Evolutionary conservation across 306 rosid genomes (phyloP), one percentile per base, ranked within the genome.

Genomic region (Prunus salicina): DNA sequence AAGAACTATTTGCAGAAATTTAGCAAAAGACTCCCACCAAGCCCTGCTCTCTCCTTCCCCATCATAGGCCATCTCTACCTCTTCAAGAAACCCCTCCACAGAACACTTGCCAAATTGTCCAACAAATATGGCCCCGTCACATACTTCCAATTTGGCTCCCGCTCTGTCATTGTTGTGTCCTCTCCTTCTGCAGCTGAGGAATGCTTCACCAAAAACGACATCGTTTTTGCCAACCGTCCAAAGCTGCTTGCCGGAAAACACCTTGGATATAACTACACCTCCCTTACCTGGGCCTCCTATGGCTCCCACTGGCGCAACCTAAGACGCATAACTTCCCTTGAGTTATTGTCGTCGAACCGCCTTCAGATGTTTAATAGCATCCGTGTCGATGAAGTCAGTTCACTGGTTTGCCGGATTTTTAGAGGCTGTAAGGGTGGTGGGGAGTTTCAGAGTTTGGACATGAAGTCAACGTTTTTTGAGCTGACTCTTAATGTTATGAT

Each of bases 161-260:
- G 78, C 2, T 71, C 76, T 12, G 72, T 87, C 22, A 74, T 87
- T 5, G 79, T 85, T 2, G 69, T 85, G 10, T 84, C 88, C 61
- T 79, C 88, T 12, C 78, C 88, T 16, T 79, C 75, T 2, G 76
- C 81, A 1, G 77, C 83, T 1, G 82, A 78, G 71, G 91, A 84
- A 34, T 79, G 86, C 76, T 74, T 83, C 51, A 72, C 82, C 6
- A 71, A 76, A 64, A 77, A 80, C 24, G 91, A 87, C 22, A 30
- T 80, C 20, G 45, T 73, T 20, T 87, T 87, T 8, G 91, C 87
- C 18, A 80, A 82, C 72, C 88, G 88, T 2, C 86, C 88, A 2
- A 63, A 5, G 4, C 67, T 84, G 6, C 77, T 84, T 1, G 79
- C 74, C 0, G 87, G 71, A 0, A 81, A 84, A 11, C 71, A 71